Base-by-base conservation (phyloP, 1,139 yeast species). In the Wickerhamomyces sp. region DNA sequence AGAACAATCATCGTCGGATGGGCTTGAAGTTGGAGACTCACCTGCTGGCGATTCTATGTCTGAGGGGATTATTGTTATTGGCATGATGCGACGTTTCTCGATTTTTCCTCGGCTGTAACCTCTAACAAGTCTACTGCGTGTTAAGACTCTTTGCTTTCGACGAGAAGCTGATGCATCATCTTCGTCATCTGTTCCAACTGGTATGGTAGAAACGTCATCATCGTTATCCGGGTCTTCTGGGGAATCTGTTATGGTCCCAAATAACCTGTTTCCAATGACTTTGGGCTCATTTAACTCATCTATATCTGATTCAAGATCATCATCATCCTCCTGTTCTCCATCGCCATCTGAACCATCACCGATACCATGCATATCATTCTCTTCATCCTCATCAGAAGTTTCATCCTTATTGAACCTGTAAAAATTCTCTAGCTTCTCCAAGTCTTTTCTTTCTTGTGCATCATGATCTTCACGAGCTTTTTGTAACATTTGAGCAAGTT, bases 401-500 rank as follows among this genome's bases (percentile, higher is more conserved):
- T 51, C 52, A 2, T 47, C 56, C 21, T 46, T 51, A 39, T 55
- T 51, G 5, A 40, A 42, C 16, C 38, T 35, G 35, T 46, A 54
- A 30, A 55, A 43, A 5, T 38, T 33, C 32, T 49, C 50, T 38
- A 58, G 54, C 20, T 36, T 47, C 22, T 43, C 49, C 5, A 55
- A 35, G 21, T 49, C 44, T n/a, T 42, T 20, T 26, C 47, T 37
- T 28, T 52, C 51, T 21, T 31, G 33, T 0, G 47, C 37, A 25
- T 57, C 61, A 44, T 57, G 58, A 20, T 52, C 47, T 19, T 52
- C 54, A 30, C 68, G 55, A 3, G 64, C 52, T 24, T 54, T 54
- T 24, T 49, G 46, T 21, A 72, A 56, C 38, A 63, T 49, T 4
- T 57, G 51, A 15, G 46, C 48, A 35, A 68, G 47, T n/a, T 48